A percentile compares a stretch with the other conserved stretches of the same genome.
Evolutionary conservation across 2,329 filamentous ascomycete species (phyloP).

Genomic region (Aspergillus fijiensis): DNA sequence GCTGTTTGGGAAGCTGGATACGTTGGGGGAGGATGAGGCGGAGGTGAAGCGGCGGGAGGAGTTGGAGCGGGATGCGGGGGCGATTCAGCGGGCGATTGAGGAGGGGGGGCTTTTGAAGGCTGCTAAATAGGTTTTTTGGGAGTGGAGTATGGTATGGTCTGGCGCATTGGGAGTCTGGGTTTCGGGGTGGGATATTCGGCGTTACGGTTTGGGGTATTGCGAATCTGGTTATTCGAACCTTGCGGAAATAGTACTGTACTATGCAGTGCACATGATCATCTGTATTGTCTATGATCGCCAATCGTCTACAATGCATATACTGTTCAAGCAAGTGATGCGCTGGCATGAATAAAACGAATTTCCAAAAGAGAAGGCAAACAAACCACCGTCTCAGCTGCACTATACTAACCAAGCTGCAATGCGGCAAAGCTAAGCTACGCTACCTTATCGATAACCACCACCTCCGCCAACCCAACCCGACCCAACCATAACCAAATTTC

Average conservation of each 20-base stretch:
- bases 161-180: background rate
- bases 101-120: slow-evolving; percentile 29
- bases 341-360: no score
- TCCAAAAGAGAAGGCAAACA: no score
- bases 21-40: slow-evolving; percentile 48
- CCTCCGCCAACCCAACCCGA: no score
- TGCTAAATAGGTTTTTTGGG: slow-evolving; percentile 1
- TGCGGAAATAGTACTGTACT: no score
- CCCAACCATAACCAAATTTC: background rate
- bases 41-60: slow-evolving; percentile 43
- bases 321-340: no score
- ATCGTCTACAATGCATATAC: no score
- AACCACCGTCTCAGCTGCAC: no score
- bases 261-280: no score
- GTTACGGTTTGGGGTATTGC: no score
- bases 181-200: background rate
- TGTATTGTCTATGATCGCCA: no score
- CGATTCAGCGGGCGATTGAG: slow-evolving; percentile 48
- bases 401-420: no score
- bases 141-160: background rate
- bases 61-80: slow-evolving; percentile 49
- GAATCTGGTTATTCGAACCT: no score
- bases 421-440: background rate
- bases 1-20: slow-evolving; percentile 65
- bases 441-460: background rate